Percentiles rank a stretch among this genome's conserved stretches.
Conservation (phyloP, 2,329 filamentous ascomycete species). For the Claviceps sp. region DNA sequence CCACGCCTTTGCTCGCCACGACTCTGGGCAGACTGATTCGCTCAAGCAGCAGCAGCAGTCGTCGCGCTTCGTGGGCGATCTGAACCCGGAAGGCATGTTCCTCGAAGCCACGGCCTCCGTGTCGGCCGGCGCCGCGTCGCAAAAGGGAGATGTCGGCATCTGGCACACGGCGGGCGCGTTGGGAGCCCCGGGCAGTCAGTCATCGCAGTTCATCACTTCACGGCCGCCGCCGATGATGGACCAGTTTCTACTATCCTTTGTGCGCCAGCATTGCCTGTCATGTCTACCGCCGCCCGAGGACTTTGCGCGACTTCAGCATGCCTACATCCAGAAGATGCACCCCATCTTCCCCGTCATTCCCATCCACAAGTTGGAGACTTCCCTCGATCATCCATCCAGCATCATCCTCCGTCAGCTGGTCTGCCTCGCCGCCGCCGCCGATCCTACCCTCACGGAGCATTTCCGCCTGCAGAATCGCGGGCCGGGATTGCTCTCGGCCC, state of each 20-base stretch:
- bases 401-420: slow-evolving; percentile 40
- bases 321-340: slow-evolving; percentile 40
- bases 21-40: background rate
- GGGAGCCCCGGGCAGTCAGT: slow-evolving; percentile 12
- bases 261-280: slow-evolving; percentile 31
- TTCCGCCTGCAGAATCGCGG: slow-evolving; percentile 30
- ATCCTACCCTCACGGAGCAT: slow-evolving; percentile 29
- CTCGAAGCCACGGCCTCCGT: slow-evolving; percentile 35
- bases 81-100: slow-evolving; percentile 48
- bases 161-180: slow-evolving; percentile 30
- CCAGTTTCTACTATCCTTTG: slow-evolving; percentile 27
- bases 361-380: slow-evolving; percentile 17
- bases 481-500: slow-evolving; percentile 25
- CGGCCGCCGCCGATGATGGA: slow-evolving; percentile 27
- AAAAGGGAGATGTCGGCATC: slow-evolving; percentile 41
- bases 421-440: slow-evolving; percentile 39
- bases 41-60: slow-evolving; percentile 12
- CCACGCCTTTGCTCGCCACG: background rate
- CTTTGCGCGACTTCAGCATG: slow-evolving; percentile 28
- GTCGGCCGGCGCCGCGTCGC: slow-evolving; percentile 22
- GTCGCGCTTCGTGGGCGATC: slow-evolving; percentile 42
- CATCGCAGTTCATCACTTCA: slow-evolving; percentile 24
- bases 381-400: slow-evolving; percentile 20
- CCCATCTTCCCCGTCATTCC: slow-evolving; percentile 41
- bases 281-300: slow-evolving; percentile 34